Evolutionary conservation across 768 basidiomycete genomes (phyloP), one percentile per base, ranked within the genome.

Genomic region (Mycena belliarum): DNA sequence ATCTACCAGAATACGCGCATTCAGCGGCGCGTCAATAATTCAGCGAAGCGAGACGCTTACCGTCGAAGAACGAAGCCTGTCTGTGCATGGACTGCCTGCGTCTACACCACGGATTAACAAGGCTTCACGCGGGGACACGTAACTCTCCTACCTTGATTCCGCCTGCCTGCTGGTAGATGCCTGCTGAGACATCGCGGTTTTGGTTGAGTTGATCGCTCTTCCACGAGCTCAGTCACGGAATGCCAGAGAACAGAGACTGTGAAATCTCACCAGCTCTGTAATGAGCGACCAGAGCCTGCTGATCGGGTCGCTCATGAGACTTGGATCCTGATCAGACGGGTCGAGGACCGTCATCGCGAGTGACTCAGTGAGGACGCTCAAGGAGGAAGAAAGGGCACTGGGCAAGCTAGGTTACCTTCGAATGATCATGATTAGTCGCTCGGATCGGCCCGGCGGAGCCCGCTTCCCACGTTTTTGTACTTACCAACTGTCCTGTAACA

Each of bases 31-130:
- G 18, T 38, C 20, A 33, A 18, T 12, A 21, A 12, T 16, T 25
- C 29, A 35, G 26, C 4, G 18, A 38, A 54, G 15, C 18, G n/a
- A 35, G 25, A 49, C 43, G 20, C 83, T 28, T 61, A 88, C 89
- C 88, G 82, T 59, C 95, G 82, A 40, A 98, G 73, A 10, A 95
- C 93, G 72, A 95, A 98, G 2, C 96, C 95, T 1, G 92, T 91
- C 63, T 95, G 91, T 20, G 89, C 84, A 72, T 98, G 93, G 7
- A 92, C 77, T 7, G 95, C 91, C 73, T 96, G 93, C 15, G 81
- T 84, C 93, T 95, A 71, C 6, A 47, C 37, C 16, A 8, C 29
- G 44, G 37, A 51, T 32, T 44, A 29, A 40, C 52, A 3, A 38
- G 18, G 18, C 37, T 59, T 28, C 35, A 43, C 37, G 24, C 33